Percentiles rank a stretch among this genome's conserved stretches.
Evolutionary conservation across 2,329 filamentous ascomycete species (phyloP).

Genomic region (Nannizziopsis arthrosporioides): DNA sequence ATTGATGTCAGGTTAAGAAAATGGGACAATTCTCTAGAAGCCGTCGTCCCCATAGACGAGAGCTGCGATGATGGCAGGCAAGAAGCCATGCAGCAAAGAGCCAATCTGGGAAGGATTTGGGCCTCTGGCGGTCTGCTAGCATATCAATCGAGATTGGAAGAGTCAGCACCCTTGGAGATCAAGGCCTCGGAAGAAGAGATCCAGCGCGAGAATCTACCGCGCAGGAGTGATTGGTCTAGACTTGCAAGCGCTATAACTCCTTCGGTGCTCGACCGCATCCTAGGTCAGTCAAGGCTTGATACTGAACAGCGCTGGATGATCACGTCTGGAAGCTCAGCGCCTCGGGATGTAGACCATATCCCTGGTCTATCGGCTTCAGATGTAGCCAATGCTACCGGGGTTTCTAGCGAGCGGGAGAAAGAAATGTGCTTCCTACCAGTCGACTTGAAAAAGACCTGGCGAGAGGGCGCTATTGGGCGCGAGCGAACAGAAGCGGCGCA

Average conservation of each 20-base stretch:
- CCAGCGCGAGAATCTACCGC: slow-evolving; percentile 8
- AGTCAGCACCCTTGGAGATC: slow-evolving; percentile 17
- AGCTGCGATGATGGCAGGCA: slow-evolving; percentile 31
- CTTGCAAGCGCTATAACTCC: slow-evolving; percentile 43
- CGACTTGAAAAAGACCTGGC: slow-evolving; percentile 52
- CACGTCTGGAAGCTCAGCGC: slow-evolving; percentile 47
- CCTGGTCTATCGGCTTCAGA: slow-evolving; percentile 40
- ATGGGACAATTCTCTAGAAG: slow-evolving; percentile 39
- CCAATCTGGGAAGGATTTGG: slow-evolving; percentile 47
- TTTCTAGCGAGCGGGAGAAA: slow-evolving; percentile 29
- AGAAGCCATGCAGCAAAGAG: slow-evolving; percentile 42
- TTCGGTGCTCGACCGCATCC: slow-evolving; percentile 40
- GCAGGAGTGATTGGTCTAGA: slow-evolving; percentile 39
- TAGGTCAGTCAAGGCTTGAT: slow-evolving; percentile 30
- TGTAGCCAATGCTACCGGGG: slow-evolving; percentile 17
- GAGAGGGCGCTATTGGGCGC: slow-evolving; percentile 48
- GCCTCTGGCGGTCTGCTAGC: slow-evolving; percentile 36
- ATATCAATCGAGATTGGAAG: slow-evolving; percentile 27
- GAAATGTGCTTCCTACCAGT: slow-evolving; percentile 47
- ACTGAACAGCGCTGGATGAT: slow-evolving; percentile 41
- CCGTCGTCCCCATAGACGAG: slow-evolving; percentile 24
- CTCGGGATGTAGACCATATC: slow-evolving; percentile 47
- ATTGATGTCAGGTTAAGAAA: slow-evolving; percentile 43
- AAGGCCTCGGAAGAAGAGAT: slow-evolving; percentile 10
- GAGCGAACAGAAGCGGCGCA: slow-evolving; percentile 52